These are phyloP conservation scores for Jackrogersella minutella DNA, from an alignment of 495 filamentous ascomycete genomes.

Conservation along the genomic window DNA sequence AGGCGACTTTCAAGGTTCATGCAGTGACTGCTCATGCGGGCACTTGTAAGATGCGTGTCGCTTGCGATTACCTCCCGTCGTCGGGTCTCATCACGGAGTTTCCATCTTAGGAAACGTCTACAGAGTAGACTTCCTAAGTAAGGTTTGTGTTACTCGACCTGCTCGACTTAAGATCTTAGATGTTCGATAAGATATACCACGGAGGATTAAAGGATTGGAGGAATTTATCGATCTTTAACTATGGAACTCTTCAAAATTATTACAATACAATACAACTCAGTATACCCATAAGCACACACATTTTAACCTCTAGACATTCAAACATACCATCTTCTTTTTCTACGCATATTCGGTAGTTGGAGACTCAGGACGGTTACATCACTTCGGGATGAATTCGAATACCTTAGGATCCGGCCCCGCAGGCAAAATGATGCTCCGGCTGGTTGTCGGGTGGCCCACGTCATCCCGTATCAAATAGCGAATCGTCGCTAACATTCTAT, in stretches of 20 bases:
- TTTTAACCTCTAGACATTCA: neutral
- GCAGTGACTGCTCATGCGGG: neutral
- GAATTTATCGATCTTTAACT: too few relatives aligned
- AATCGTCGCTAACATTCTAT: conserved; percentile 19
- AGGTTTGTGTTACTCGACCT: conserved; percentile 2
- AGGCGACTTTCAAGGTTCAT: conserved; percentile 4
- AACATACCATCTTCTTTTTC: neutral
- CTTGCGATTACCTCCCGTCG: conserved; percentile 5
- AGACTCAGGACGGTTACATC: neutral
- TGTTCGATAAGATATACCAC: too few relatives aligned
- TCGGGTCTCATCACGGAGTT: conserved; percentile 16
- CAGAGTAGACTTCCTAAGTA: neutral
- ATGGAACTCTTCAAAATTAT: too few relatives aligned
- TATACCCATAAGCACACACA: too few relatives aligned
- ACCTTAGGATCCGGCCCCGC: conserved; percentile 8
- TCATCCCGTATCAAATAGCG: conserved; percentile 31
- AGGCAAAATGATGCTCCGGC: conserved; percentile 31
- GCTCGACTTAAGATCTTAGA: too few relatives aligned
- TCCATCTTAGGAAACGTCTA: conserved; percentile 12
- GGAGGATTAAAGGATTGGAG: conserved; percentile 36
- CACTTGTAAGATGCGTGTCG: neutral
- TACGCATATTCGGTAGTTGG: conserved; percentile 20
- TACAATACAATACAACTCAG: too few relatives aligned
- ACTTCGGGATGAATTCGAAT: conserved; percentile 6
- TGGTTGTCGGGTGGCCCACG: conserved; percentile 14